A percentile compares a stretch with the other conserved stretches of the same genome.
Evolutionary conservation across 2,329 filamentous ascomycete genomes (phyloP).

Genomic region (Cryphonectria nitschkei): DNA sequence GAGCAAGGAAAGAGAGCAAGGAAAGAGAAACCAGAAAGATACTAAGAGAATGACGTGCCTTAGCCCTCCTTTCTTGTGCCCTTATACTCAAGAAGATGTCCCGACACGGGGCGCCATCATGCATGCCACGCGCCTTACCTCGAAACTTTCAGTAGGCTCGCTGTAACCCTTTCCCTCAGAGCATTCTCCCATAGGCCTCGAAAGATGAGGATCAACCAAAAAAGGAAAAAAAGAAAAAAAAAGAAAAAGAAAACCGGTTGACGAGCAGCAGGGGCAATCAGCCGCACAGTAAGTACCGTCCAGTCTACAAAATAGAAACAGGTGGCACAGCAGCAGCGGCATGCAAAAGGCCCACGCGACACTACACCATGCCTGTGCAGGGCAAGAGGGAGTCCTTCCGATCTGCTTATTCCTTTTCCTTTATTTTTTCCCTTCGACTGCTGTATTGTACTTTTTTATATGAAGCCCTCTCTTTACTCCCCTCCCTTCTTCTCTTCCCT

Average conservation of each 20-base stretch:
- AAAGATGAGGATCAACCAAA: not conserved
- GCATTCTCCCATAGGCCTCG: not conserved
- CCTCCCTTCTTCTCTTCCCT: not conserved
- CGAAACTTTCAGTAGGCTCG: not conserved
- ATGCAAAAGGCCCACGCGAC: not conserved
- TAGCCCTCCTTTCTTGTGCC: conserved; percentile 12
- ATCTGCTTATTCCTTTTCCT: not conserved
- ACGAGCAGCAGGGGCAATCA: not conserved
- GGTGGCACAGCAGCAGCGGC: conserved; percentile 1
- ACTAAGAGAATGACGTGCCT: conserved; percentile 27
- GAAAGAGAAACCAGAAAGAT: not conserved
- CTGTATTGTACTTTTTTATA: not conserved
- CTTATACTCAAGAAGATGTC: not conserved
- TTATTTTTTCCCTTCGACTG: not conserved
- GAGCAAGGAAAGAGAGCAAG: too few relatives aligned
- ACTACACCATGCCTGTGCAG: not conserved
- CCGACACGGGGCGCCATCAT: not conserved
- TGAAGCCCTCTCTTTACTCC: not conserved
- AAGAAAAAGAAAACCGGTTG: not conserved
- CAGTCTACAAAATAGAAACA: not conserved
- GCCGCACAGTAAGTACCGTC: not conserved
- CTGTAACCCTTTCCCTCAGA: not conserved
- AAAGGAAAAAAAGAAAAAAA: too few relatives aligned
- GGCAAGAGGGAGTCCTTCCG: not conserved
- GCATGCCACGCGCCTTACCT: not conserved